A percentile compares a stretch with the other conserved stretches of the same genome.
Conservation (phyloP, 78 protist species). For the Cavenderia fasciculata region DNA sequence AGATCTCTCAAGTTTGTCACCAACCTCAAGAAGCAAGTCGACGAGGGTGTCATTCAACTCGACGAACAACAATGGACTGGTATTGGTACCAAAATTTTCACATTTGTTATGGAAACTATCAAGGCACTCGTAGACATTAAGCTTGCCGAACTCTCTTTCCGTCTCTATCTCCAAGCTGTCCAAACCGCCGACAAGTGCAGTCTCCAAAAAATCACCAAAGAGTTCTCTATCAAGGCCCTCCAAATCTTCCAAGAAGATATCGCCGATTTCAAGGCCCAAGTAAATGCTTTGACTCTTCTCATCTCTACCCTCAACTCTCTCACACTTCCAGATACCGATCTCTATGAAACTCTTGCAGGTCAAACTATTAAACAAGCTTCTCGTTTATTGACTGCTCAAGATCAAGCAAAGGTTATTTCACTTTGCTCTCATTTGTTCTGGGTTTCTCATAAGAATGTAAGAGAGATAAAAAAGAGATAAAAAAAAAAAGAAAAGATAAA, state of each 20-base stretch:
- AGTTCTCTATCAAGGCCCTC: slow-evolving; percentile 90
- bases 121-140: slow-evolving; percentile 74
- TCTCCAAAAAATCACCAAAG: slow-evolving; percentile 80
- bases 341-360: slow-evolving; percentile 86
- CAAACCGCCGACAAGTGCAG: slow-evolving; percentile 86
- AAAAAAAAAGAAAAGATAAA: too few species aligned
- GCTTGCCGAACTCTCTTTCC: slow-evolving; percentile 75
- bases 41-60: slow-evolving; percentile 46
- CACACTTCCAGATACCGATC: slow-evolving; percentile 75
- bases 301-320: slow-evolving; percentile 81
- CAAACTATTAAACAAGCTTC: slow-evolving; percentile 81
- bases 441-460: slow-evolving; percentile 67
- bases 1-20: slow-evolving; percentile 64
- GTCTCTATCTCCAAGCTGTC: slow-evolving; percentile 89
- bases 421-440: slow-evolving; percentile 90
- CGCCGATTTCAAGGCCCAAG: slow-evolving; percentile 85
- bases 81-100: slow-evolving; percentile 76
- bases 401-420: slow-evolving; percentile 92
- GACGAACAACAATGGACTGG: slow-evolving; percentile 54
- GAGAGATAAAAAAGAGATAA: too few species aligned
- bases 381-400: slow-evolving; percentile 86
- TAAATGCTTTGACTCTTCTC: slow-evolving; percentile 74
- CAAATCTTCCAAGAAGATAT: slow-evolving; percentile 94
- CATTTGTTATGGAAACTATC: slow-evolving; percentile 79
- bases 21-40: slow-evolving; percentile 74